phyloP scores from a whole-genome alignment of 306 rosid species.

The Prunus mongolica region DNA sequence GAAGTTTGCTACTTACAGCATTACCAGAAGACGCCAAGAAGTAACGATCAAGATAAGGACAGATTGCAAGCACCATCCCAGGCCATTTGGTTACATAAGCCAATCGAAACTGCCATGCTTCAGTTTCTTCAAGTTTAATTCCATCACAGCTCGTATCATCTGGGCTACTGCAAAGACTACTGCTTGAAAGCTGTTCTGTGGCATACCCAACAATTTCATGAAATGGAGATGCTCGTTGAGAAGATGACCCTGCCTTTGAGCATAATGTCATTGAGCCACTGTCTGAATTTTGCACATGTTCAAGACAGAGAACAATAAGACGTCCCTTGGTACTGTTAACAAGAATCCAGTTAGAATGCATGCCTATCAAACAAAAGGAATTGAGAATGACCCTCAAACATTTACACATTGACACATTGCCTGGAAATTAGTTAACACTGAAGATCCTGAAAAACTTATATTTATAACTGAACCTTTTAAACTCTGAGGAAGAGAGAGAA shows the following conservation, averaged over 20 bases:
- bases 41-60: constrained; percentile 88
- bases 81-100: constrained; percentile 54
- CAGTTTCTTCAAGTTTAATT: constrained; percentile 78
- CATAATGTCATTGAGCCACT: constrained; percentile 81
- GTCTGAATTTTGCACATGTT: constrained; percentile 86
- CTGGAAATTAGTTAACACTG: neutral
- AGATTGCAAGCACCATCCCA: constrained; percentile 79
- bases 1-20: constrained; percentile 56
- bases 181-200: constrained; percentile 79
- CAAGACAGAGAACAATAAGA: constrained; percentile 81
- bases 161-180: constrained; percentile 81
- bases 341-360: constrained; percentile 35
- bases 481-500: neutral
- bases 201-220: constrained; percentile 67
- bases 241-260: constrained; percentile 72
- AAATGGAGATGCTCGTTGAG: constrained; percentile 75
- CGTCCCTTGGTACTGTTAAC: constrained; percentile 80
- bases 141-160: constrained; percentile 90
- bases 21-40: constrained; percentile 91
- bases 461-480: constrained; percentile 1
- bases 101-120: constrained; percentile 83
- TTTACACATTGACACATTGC: neutral
- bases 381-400: neutral
- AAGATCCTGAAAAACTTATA: neutral
- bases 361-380: neutral